A percentile compares a stretch with the other conserved stretches of the same genome.
phyloP scores from a whole-genome alignment of 73 alveolate genomes.

The Paramecium pentaurelia region DNA sequence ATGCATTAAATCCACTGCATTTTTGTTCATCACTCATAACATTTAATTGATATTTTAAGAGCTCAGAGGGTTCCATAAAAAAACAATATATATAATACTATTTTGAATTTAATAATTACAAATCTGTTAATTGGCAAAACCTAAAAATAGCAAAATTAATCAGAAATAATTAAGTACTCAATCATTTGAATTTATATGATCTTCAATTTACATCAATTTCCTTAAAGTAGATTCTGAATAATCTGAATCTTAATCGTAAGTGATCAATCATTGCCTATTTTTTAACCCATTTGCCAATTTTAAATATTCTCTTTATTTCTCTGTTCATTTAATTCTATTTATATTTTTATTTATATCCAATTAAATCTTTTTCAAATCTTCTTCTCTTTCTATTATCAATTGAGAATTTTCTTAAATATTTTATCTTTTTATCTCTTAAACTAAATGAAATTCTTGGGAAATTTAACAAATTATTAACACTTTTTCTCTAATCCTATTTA shows the following conservation, averaged over 20 bases:
- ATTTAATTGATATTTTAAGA: not conserved
- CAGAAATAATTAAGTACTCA: not conserved
- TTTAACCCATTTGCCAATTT: not conserved
- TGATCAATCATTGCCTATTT: not conserved
- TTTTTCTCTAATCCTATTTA: constrained; percentile 80
- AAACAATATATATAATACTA: not conserved
- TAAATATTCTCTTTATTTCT: not conserved
- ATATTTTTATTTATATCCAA: not conserved
- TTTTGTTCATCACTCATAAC: not conserved
- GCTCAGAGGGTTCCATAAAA: not conserved
- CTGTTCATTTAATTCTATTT: not conserved
- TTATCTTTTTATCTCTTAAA: constrained; percentile 79
- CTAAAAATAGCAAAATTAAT: not conserved
- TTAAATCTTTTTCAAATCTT: constrained; percentile 58
- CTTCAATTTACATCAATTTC: not conserved
- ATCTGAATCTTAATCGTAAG: not conserved
- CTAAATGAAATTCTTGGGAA: constrained; percentile 72
- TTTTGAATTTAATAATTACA: not conserved
- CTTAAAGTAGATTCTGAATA: not conserved
- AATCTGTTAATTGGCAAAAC: not conserved
- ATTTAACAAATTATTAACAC: constrained; percentile 78
- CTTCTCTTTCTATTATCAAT: constrained; percentile 76
- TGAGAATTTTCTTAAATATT: constrained; percentile 66
- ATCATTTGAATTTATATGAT: not conserved
- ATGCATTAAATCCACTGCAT: not conserved